Base-by-base conservation (phyloP, 2,329 filamentous ascomycete genomes). In the Dactylellina cionopaga region DNA sequence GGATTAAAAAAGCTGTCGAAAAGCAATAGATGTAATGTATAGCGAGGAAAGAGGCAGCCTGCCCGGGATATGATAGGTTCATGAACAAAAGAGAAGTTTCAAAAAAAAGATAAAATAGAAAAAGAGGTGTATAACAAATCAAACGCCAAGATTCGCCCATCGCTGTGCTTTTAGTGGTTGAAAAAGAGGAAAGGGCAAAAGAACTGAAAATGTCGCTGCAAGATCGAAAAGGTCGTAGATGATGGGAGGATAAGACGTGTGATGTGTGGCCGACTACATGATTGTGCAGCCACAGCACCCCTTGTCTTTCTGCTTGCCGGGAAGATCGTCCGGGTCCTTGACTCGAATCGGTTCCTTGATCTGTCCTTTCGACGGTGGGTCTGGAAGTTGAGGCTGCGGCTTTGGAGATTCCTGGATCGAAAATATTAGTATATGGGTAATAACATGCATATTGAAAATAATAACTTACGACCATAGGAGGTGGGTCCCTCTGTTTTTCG, bases 91-190 rank as follows among this genome's bases (percentile, higher is more conserved):
- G 43, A 27, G 62, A 68, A n/a, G n/a, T n/a, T n/a, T n/a, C n/a
- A n/a, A n/a, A n/a, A n/a, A n/a, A n/a, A n/a, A n/a, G n/a, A n/a
- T n/a, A n/a, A 60, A 55, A 52, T 29, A 46, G 44, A 33, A 31
- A 64, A 43, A 35, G 33, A 24, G 47, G 52, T 54, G 31, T 43
- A 71, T 58, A 64, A 58, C 35, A 72, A 39, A 65, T 72, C 51
- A 72, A 72, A 72, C 68, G 68, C 68, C 68, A 35, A 72, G 68
- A 60, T 72, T 72, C 68, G 68, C 68, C 68, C 37, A 60, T 59
- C 68, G 68, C 68, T 72, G 68, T 72, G 68, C 68, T 72, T 72
- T 72, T 65, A 39, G 58, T 72, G 49, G 58, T 41, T 62, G 43
- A 58, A 71, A 31, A 62, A 51, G 17, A 64, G 33, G 52, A 60